Evolutionary conservation across 2,329 filamentous ascomycete species (phyloP), one percentile per base, ranked within the genome.

Genomic region (Acephala macrosclerotiorum): DNA sequence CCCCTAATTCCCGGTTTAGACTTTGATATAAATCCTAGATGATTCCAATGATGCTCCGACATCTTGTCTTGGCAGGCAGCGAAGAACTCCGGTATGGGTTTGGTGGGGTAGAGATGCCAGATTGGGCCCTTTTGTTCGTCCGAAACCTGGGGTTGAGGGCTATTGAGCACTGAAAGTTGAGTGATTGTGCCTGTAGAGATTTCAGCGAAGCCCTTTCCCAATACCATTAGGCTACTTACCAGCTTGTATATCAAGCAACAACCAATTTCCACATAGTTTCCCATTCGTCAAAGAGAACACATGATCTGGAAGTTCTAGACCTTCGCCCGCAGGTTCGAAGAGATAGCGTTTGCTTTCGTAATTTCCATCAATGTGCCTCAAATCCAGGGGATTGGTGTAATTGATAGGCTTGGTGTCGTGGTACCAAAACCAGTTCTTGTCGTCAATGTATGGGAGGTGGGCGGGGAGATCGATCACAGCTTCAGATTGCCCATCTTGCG

Each of bases 401-500:
- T 65, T 66, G 53, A 68, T 63, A 38, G 58, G 63, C 45, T 60
- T 59, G 18, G 63, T 67, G 26, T 66, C 66, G 20, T 66, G 29
- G 29, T 60, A 68, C 56, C 63, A 66, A 20, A 29, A 42, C 29
- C 66, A 65, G 25, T 60, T 57, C 25, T 56, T n/a, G 40, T 65
- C 63, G 26, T 56, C 51, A 40, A 68, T 66, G 40, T 63, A 68
- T 6, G 63, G 63, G 8, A 68, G 35, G 56, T 53, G 66, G 51
- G 33, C 62, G 25, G 66, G 60, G 42, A 68, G 25, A 60, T 68
- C 63, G 12, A 68, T 36, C 11, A 63, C 66, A 5, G 36, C 45
- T 22, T 65, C 55, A 9, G 63, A 60, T 68, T 68, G 20, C 59
- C 66, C 56, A 68, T 58, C 33, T 68, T 68, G 59, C 63, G 58